Base-by-base conservation (phyloP, 169 alveolate genomes). In the Cryptosporidium muris region DNA sequence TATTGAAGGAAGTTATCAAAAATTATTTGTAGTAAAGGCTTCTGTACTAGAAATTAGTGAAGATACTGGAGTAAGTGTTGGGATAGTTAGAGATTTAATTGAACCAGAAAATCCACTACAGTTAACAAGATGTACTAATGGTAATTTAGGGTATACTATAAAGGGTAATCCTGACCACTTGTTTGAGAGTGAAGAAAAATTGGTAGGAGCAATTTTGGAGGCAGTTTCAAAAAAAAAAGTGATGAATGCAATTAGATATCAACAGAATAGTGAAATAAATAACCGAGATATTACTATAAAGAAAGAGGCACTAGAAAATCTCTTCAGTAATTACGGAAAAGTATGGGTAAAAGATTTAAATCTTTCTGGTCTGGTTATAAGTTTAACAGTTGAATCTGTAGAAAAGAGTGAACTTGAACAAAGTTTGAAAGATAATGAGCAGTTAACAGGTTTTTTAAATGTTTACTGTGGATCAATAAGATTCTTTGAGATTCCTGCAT, bases 21-120 rank as follows among this genome's bases (percentile, higher is more conserved):
- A 68, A 60, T 64, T 74, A 45, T 74, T 74, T 74, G 85, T 74
- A n/a, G 85, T 74, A 12, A 74, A 74, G 34, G 85, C 85, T 16
- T 74, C 85, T 56, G 85, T 74, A 45, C 51, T 74, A 56, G 85
- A 74, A 62, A 74, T 74, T 14, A 60, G 85, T 11, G 85, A 74
- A 45, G 36, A 58, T 37, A 58, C 68, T n/a, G 49, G 60, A 11
- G 54, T 9, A 14, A 74, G 42, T 45, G 40, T 74, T 25, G 85
- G 60, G n/a, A 60, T 58, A 58, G 85, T 74, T 48, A 66, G 67
- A 12, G 85, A 74, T 58, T 53, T 74, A 74, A 74, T 74, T 8
- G 60, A 74, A 48, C 85, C 85, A 7, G 85, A 74, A 74, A 74
- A 74, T 45, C 74, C 85, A 58, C 49, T 74, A 16, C 85, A 74